These are phyloP conservation scores for Irpex sp. DNA, from an alignment of 1,284 basidiomycete genomes.

Conservation along the genomic window DNA sequence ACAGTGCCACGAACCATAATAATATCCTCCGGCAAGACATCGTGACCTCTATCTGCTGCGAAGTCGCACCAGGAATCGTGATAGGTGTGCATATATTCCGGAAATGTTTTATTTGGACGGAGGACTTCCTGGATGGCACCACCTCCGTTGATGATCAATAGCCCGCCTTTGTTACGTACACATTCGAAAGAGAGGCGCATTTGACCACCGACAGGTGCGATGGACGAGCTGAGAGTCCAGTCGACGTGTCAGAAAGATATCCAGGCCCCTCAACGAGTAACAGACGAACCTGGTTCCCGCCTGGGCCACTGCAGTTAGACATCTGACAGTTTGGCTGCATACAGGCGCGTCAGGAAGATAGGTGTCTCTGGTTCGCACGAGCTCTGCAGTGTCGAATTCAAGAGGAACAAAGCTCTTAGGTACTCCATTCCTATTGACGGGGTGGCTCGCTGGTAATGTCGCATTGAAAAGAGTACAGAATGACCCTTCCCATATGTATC, in stretches of 20 bases:
- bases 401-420: not conserved
- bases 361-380: not conserved
- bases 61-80: conserved; percentile 5
- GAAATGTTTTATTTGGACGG: not conserved
- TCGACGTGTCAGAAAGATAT: not conserved
- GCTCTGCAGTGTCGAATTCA: not conserved
- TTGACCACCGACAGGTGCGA: not conserved
- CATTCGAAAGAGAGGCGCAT: not conserved
- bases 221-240: not conserved
- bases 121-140: not conserved
- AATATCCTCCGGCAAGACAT: conserved; percentile 5
- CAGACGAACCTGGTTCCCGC: not conserved
- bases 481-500: conserved; percentile 4
- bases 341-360: not conserved
- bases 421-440: not conserved
- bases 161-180: not conserved
- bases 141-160: not conserved
- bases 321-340: not conserved
- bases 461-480: conserved; percentile 6
- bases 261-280: not conserved
- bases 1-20: conserved; percentile 14
- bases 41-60: not conserved
- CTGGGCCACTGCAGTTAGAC: not conserved
- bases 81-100: conserved; percentile 1
- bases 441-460: not conserved